Conservation (phyloP, 805 yeast species). For the Jamesozyma jinghongensis region DNA sequence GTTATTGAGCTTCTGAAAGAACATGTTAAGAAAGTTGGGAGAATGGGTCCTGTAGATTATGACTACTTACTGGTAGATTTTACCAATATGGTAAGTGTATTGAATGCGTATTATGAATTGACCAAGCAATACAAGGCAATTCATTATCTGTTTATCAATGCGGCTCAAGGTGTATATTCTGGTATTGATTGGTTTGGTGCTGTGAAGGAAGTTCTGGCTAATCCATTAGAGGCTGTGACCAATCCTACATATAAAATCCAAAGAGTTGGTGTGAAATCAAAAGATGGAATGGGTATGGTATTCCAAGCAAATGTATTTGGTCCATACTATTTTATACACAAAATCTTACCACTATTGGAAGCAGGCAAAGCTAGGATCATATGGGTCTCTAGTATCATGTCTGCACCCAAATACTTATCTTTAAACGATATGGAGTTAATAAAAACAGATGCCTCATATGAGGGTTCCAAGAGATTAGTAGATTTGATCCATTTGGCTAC, state of each 20-base stretch:
- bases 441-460: constrained; percentile 61
- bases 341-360: constrained; percentile 45
- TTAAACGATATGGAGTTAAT: constrained; percentile 67
- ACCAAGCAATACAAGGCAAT: constrained; percentile 52
- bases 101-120: constrained; percentile 66
- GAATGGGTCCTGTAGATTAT: constrained; percentile 59
- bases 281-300: constrained; percentile 75
- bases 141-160: constrained; percentile 75
- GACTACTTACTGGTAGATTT: constrained; percentile 89
- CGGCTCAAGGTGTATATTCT: constrained; percentile 79
- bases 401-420: constrained; percentile 65
- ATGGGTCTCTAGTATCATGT: constrained; percentile 83
- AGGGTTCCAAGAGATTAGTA: constrained; percentile 81
- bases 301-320: constrained; percentile 97
- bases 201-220: constrained; percentile 48
- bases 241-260: constrained; percentile 82
- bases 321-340: constrained; percentile 76
- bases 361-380: constrained; percentile 54
- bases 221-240: constrained; percentile 79
- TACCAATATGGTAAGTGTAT: constrained; percentile 76
- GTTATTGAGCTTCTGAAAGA: constrained; percentile 51
- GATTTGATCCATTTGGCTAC: constrained; percentile 76
- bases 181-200: constrained; percentile 88
- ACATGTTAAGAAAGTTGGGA: constrained; percentile 33
- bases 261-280: constrained; percentile 61